phyloP scores from a whole-genome alignment of 257 asterid genomes.

The Catharanthus roseus region DNA sequence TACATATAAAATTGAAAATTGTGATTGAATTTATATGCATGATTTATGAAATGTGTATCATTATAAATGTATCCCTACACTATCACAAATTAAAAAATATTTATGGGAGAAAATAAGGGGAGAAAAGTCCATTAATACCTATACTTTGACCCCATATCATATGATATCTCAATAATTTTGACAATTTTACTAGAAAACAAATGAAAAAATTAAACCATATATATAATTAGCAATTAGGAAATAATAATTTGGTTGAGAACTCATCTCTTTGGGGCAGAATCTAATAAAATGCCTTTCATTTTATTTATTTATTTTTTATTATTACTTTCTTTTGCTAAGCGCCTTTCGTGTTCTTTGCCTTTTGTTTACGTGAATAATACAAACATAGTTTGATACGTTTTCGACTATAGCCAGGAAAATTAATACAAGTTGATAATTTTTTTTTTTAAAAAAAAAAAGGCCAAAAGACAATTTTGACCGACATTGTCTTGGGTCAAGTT shows the following conservation, averaged over 20 bases:
- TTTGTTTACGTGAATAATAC: background rate
- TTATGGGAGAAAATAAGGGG: background rate
- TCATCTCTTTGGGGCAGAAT: background rate
- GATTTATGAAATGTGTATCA: too few relatives aligned
- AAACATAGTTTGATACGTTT: background rate
- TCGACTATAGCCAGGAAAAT: background rate
- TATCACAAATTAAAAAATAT: too few relatives aligned
- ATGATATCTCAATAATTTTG: background rate
- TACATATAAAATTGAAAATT: too few relatives aligned
- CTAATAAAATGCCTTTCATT: background rate
- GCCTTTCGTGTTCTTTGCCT: background rate
- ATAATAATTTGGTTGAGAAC: background rate
- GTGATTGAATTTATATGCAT: too few relatives aligned
- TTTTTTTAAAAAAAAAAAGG: background rate
- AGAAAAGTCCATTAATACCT: background rate
- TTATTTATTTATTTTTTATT: too few relatives aligned
- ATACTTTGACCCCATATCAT: background rate
- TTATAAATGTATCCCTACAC: too few relatives aligned
- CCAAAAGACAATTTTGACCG: background rate
- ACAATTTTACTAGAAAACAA: background rate
- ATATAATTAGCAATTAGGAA: background rate
- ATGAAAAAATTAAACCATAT: too few relatives aligned
- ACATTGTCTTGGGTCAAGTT: background rate
- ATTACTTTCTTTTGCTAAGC: too few relatives aligned
- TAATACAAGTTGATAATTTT: background rate